phyloP scores from a whole-genome alignment of 192 early-diverging fungal genomes.

The Martensiomyces pterosporus region DNA sequence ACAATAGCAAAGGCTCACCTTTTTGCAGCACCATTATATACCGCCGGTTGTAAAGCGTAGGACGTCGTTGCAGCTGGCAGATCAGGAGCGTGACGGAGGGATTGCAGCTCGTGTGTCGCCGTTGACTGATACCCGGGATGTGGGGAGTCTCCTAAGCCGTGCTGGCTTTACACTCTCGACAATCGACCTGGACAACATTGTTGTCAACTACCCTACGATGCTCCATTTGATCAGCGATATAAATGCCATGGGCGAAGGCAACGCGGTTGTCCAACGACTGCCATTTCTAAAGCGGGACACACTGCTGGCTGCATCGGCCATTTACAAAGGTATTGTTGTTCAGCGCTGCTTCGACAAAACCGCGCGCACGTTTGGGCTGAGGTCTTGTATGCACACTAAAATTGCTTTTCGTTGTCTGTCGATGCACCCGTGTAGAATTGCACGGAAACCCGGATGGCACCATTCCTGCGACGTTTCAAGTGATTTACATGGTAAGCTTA shows the following conservation, averaged over 20 bases:
- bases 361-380: too few species aligned
- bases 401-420: slow-evolving; percentile 7
- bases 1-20: too few species aligned
- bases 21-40: too few species aligned
- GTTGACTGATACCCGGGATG: slow-evolving; percentile 77
- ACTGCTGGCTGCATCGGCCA: slow-evolving; percentile 75
- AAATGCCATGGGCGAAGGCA: slow-evolving; percentile 90
- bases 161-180: slow-evolving; percentile 89
- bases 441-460: slow-evolving; percentile 84
- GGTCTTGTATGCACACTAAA: too few species aligned
- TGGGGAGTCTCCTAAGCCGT: slow-evolving; percentile 73
- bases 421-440: slow-evolving; percentile 55
- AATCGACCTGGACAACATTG: slow-evolving; percentile 88
- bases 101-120: slow-evolving; percentile 87
- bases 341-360: too few species aligned
- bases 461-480: slow-evolving; percentile 92
- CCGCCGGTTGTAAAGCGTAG: too few species aligned
- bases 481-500: slow-evolving; percentile 58
- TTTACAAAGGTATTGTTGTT: slow-evolving; percentile 74
- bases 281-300: slow-evolving; percentile 78
- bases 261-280: slow-evolving; percentile 72
- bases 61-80: slow-evolving; percentile 85
- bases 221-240: slow-evolving; percentile 89
- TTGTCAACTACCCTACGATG: slow-evolving; percentile 86
- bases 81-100: slow-evolving; percentile 86